Conservation (phyloP, 2,329 filamentous ascomycete genomes). For the Ceratocystis albifundus region DNA sequence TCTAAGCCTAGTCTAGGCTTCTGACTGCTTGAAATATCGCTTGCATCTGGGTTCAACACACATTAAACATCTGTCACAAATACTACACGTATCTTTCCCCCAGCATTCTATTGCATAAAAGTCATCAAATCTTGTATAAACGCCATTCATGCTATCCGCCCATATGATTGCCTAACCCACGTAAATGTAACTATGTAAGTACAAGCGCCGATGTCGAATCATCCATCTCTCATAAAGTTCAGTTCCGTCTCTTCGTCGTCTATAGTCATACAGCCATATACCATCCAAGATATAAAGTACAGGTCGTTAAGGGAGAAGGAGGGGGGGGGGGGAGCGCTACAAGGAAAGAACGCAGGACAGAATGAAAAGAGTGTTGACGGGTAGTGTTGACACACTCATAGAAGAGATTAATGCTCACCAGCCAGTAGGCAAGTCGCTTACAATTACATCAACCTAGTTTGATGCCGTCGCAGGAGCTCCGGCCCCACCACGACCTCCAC, state of each 20-base stretch:
- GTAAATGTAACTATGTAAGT: conserved; percentile 3
- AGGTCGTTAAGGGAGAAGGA: not conserved
- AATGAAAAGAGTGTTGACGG: not conserved
- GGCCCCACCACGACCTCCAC: conserved; percentile 29
- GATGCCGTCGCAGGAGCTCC: conserved; percentile 18
- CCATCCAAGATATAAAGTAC: not conserved
- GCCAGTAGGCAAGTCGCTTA: not conserved
- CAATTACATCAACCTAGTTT: conserved; percentile 24
- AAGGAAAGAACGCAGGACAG: not conserved
- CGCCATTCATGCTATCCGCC: not conserved
- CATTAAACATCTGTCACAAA: not conserved
- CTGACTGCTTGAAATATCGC: not conserved
- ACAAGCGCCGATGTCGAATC: not conserved
- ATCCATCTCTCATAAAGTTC: not conserved
- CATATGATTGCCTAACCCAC: not conserved
- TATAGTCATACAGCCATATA: not conserved
- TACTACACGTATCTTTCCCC: too few relatives aligned
- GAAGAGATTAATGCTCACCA: not conserved
- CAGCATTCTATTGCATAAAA: not conserved
- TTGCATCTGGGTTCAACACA: not conserved
- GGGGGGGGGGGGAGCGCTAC: not conserved
- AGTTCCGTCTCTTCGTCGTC: not conserved
- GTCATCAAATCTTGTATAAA: not conserved
- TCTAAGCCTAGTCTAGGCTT: not conserved
- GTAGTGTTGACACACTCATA: not conserved